phyloP scores from a whole-genome alignment of 129 eudicot species.

The Centella asiatica region DNA sequence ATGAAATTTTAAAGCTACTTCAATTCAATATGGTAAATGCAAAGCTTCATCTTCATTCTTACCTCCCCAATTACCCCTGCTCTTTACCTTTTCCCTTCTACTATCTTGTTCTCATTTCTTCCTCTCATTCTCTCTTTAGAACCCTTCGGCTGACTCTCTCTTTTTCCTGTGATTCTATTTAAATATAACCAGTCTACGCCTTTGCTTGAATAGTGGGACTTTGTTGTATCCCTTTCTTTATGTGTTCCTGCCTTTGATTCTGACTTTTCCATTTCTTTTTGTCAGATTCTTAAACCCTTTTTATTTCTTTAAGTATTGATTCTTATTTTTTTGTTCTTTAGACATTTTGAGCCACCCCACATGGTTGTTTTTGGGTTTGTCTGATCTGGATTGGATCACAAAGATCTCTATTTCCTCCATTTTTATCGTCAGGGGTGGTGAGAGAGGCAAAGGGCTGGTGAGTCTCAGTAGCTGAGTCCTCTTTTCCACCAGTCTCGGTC shows the following conservation, averaged over 20 bases:
- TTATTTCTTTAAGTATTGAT: too few species aligned
- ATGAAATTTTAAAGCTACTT: too few species aligned
- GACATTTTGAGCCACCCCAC: constrained; percentile 15
- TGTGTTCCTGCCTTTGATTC: constrained; percentile 16
- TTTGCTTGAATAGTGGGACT: constrained; percentile 15
- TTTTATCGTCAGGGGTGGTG: background rate
- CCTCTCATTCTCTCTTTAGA: too few species aligned
- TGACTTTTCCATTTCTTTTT: constrained; percentile 9
- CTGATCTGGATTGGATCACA: constrained; percentile 23
- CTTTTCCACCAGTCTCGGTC: constrained; percentile 6
- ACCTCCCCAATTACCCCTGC: too few species aligned
- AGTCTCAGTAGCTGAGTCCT: constrained; percentile 12
- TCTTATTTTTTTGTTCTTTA: background rate
- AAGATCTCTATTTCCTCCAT: background rate
- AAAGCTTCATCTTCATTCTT: too few species aligned
- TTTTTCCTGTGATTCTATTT: constrained; percentile 17
- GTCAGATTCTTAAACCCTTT: constrained; percentile 14
- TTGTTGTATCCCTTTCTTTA: constrained; percentile 13
- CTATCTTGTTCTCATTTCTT: too few species aligned
- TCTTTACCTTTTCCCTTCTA: too few species aligned
- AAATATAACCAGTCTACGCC: constrained; percentile 13
- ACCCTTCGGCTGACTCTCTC: constrained; percentile 16
- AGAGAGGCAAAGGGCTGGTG: background rate
- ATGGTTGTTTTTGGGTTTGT: constrained; percentile 14
- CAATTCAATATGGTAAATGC: too few species aligned